Evolutionary conservation across 441 rosid genomes (phyloP).

Genomic region (Jatropha podagrica): DNA sequence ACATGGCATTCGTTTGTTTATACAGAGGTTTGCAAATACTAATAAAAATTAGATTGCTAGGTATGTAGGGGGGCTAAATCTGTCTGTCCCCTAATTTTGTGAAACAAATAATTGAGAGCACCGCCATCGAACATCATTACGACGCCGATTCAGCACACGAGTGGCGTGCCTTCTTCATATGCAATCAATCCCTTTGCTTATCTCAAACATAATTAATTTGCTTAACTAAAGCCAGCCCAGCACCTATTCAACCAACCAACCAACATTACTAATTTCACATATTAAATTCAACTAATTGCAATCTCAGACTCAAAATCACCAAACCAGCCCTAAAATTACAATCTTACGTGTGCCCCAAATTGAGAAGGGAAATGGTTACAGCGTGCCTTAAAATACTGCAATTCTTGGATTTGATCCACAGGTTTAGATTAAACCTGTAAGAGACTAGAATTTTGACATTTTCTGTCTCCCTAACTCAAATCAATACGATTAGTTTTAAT

Average conservation of each 20-base stretch:
- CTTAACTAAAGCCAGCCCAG: not conserved
- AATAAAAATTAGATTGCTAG: constrained; percentile 13
- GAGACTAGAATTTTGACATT: not conserved
- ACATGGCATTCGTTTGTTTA: constrained; percentile 7
- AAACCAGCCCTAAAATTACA: too few species aligned
- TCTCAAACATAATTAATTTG: constrained; percentile 18
- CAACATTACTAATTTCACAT: not conserved
- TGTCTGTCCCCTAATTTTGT: not conserved
- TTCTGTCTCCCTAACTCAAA: constrained; percentile 10
- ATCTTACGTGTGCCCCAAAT: too few species aligned
- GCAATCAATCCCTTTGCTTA: constrained; percentile 41
- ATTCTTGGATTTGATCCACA: too few species aligned
- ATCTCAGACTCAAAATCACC: too few species aligned
- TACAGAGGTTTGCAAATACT: constrained; percentile 13
- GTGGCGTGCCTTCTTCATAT: constrained; percentile 32
- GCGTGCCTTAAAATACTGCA: too few species aligned
- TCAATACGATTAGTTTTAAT: constrained; percentile 1
- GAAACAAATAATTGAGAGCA: constrained; percentile 10
- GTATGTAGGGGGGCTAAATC: constrained; percentile 26
- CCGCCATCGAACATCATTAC: not conserved
- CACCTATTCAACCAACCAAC: constrained; percentile 5
- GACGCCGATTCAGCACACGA: constrained; percentile 26
- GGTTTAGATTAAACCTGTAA: too few species aligned
- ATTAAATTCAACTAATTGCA: not conserved
- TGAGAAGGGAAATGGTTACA: too few species aligned